phyloP scores from a whole-genome alignment of 805 yeast genomes.

The Ogataea kodamae region DNA sequence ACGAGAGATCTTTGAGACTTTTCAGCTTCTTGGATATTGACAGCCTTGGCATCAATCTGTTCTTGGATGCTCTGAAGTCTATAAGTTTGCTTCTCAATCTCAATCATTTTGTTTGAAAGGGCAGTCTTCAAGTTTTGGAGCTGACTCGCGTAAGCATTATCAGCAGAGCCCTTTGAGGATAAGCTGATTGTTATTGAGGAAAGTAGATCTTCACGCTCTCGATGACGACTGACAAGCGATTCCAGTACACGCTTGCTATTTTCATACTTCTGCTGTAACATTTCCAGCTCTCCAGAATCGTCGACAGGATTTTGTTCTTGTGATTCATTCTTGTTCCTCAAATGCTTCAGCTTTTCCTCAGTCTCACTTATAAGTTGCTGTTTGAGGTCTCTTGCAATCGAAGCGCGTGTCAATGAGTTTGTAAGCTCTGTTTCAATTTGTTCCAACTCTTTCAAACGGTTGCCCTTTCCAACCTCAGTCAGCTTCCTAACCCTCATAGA shows the following conservation, averaged over 20 bases:
- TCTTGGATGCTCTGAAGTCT: conserved; percentile 53
- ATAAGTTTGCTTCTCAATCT: conserved; percentile 56
- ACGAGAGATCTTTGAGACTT: conserved; percentile 41
- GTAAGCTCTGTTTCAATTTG: conserved; percentile 49
- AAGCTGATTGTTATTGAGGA: conserved; percentile 85
- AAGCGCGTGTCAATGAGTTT: conserved; percentile 63
- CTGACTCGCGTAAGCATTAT: conserved; percentile 76
- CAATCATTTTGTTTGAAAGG: conserved; percentile 50
- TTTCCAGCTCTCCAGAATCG: conserved; percentile 35
- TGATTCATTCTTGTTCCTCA: conserved; percentile 19
- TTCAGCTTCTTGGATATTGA: conserved; percentile 52
- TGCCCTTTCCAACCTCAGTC: conserved; percentile 57
- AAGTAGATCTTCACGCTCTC: conserved; percentile 70
- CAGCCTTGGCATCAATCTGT: conserved; percentile 44
- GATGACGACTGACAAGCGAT: conserved; percentile 43
- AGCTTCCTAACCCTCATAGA: conserved; percentile 51
- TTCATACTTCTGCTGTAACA: conserved; percentile 44
- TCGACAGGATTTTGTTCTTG: conserved; percentile 21
- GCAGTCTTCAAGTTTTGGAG: conserved; percentile 58
- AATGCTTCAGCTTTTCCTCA: conserved; percentile 27
- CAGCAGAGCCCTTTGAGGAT: conserved; percentile 73
- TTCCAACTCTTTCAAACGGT: conserved; percentile 58
- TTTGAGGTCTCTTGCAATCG: conserved; percentile 59
- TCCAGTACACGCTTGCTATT: conserved; percentile 42
- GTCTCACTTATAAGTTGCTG: conserved; percentile 58